Evolutionary conservation across 2,329 filamentous ascomycete genomes (phyloP).

Genomic region (Podosphaera leucotricha): DNA sequence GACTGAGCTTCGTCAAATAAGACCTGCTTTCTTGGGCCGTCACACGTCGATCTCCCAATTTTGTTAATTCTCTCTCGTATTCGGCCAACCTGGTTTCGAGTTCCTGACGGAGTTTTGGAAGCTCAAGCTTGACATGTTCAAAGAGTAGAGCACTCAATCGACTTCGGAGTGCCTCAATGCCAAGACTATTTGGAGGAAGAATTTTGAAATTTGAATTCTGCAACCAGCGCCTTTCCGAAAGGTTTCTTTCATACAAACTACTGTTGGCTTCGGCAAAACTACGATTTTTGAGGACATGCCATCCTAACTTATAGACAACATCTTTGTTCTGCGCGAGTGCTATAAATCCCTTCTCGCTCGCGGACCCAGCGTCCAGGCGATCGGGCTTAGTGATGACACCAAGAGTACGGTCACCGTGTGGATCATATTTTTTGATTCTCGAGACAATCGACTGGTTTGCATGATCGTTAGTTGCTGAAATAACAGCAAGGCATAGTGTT

Average conservation of each 20-base stretch:
- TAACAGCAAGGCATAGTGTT: conserved; percentile 23
- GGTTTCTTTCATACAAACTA: conserved; percentile 9
- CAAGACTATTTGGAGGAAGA: conserved; percentile 8
- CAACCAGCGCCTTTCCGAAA: conserved; percentile 10
- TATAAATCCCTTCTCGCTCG: conserved; percentile 16
- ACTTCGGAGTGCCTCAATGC: conserved; percentile 10
- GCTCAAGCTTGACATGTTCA: conserved; percentile 15
- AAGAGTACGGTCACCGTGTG: conserved; percentile 17
- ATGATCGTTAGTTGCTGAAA: conserved; percentile 21
- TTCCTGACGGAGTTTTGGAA: conserved; percentile 10
- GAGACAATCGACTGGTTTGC: conserved; percentile 20
- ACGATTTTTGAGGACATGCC: conserved; percentile 25
- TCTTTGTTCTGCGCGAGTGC: conserved; percentile 20
- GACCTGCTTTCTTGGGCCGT: conserved; percentile 6
- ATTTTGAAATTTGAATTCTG: conserved; percentile 11
- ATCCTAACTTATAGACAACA: conserved; percentile 21
- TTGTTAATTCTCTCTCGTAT: conserved; percentile 1
- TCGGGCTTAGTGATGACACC: conserved; percentile 26
- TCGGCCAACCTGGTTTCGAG: conserved; percentile 4
- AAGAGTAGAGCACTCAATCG: conserved; percentile 12
- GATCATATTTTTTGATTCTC: conserved; percentile 17
- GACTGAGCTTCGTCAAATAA: conserved; percentile 13
- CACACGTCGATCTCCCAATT: conserved; percentile 6
- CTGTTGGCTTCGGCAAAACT: conserved; percentile 18
- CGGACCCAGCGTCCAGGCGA: conserved; percentile 16